These are phyloP conservation scores for Pichia rugopelliculosa DNA, from an alignment of 805 yeast species.

Conservation along the genomic window DNA sequence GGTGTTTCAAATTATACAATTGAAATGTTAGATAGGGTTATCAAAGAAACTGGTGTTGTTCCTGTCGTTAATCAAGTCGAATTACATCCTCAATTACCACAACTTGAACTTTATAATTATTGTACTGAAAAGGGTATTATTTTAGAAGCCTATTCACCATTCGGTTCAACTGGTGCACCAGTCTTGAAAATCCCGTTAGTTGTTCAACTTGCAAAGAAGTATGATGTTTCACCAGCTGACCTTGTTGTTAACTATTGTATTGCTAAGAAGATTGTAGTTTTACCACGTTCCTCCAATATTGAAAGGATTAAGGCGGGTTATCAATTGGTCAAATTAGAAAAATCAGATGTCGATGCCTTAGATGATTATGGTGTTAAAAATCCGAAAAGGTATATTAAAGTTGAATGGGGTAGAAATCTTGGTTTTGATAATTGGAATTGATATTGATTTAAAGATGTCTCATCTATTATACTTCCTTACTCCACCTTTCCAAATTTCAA, in stretches of 20 bases:
- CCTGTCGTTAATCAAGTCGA: slow-evolving; percentile 54
- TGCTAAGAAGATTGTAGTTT: slow-evolving; percentile 48
- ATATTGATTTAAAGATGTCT: neutral
- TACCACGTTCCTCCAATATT: slow-evolving; percentile 69
- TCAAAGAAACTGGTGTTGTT: slow-evolving; percentile 37
- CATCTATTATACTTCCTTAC: slow-evolving; percentile 15
- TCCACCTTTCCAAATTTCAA: slow-evolving; percentile 34
- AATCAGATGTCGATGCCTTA: slow-evolving; percentile 30
- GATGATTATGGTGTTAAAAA: slow-evolving; percentile 24
- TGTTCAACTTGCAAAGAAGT: slow-evolving; percentile 47
- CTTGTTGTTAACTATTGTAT: slow-evolving; percentile 59
- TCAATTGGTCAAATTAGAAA: slow-evolving; percentile 29
- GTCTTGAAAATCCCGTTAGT: slow-evolving; percentile 45
- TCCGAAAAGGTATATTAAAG: slow-evolving; percentile 27
- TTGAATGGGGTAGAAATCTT: slow-evolving; percentile 27
- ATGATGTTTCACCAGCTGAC: slow-evolving; percentile 45
- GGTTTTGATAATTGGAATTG: slow-evolving; percentile 29
- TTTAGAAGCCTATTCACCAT: slow-evolving; percentile 52
- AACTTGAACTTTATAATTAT: slow-evolving; percentile 34
- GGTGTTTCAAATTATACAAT: slow-evolving; percentile 53
- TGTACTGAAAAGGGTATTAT: slow-evolving; percentile 32
- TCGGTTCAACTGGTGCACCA: slow-evolving; percentile 63
- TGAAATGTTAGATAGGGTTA: slow-evolving; percentile 32
- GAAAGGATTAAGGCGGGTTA: slow-evolving; percentile 45
- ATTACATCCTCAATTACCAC: slow-evolving; percentile 39